Base-by-base conservation (phyloP, 768 basidiomycete species). In the Strobilomyces echinocephalus region DNA sequence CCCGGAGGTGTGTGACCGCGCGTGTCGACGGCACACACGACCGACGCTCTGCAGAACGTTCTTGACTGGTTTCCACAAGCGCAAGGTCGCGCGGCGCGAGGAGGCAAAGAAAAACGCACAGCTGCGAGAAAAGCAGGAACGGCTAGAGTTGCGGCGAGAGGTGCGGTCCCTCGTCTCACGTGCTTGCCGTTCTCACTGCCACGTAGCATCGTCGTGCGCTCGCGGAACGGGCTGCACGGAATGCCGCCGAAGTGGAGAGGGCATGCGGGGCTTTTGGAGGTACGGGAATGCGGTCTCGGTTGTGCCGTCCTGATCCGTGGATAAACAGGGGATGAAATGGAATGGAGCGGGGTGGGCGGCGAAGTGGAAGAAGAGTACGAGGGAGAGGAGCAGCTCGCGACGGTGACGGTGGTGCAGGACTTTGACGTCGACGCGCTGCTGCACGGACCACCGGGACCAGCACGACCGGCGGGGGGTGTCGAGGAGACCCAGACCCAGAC, bases 21-120 rank as follows among this genome's bases (percentile, higher is more conserved):
- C 5, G 24, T 69, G 43, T 57, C 24, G 52, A 44, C 55, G 26
- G 57, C 49, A 55, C 61, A 58, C 49, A 63, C 53, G 55, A 51
- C 45, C 43, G 38, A 57, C 47, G 42, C 38, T 10, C 24, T 33
- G 33, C 62, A 95, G 93, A 65, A 87, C 95, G 54, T 97, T 88
- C 71, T 73, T 97, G 66, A 95, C 92, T 16, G 94, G 94, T 26
- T 97, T 97, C 68, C 87, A 88, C 69, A 95, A 95, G 72, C 83
- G 94, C 61, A 97, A 95, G 71, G 72, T 92, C 47, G 86, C 84
- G 55, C 91, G 88, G 68, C 79, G 83, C 58, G 90, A 95, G 61
- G 85, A 81, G 46, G 85, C 85, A 41, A 83, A 81, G 61, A 78
- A 82, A 59, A 87, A 81, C 68, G 90, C 91, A 12, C 72, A 79